Conservation (phyloP, 164 flowering plant species). For the Tetrastigma voinierianum region DNA sequence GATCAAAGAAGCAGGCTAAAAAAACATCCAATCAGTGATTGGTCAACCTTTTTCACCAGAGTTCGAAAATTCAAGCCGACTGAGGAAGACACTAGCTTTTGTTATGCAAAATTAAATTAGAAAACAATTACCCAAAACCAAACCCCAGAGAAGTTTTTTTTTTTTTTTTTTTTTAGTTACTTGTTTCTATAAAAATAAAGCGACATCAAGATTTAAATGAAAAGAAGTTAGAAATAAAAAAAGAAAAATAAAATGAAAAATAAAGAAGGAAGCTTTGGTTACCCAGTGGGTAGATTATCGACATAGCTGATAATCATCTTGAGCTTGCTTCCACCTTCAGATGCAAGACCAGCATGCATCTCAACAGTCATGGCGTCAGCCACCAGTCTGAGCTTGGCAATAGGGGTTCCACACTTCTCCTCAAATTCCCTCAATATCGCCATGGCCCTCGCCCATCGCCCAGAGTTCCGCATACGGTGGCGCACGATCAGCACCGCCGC, state of each 20-base stretch:
- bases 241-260: not conserved
- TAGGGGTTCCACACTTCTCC: slow-evolving; percentile 65
- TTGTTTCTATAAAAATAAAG: too few relatives aligned
- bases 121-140: too few relatives aligned
- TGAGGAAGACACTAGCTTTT: too few relatives aligned
- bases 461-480: slow-evolving; percentile 55
- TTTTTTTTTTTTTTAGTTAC: too few relatives aligned
- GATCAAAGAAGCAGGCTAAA: not conserved
- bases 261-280: not conserved
- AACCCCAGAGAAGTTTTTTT: too few relatives aligned
- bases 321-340: slow-evolving; percentile 94
- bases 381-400: slow-evolving; percentile 68
- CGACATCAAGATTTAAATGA: not conserved
- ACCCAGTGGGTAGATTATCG: slow-evolving; percentile 95
- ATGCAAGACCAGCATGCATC: slow-evolving; percentile 96
- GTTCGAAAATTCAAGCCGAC: not conserved
- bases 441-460: slow-evolving; percentile 59
- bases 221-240: not conserved
- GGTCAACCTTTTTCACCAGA: not conserved
- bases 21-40: not conserved
- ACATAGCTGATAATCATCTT: slow-evolving; percentile 96
- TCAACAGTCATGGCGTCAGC: slow-evolving; percentile 95
- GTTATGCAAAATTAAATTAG: not conserved
- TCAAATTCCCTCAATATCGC: slow-evolving; percentile 73
- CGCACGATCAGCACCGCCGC: slow-evolving; percentile 73